Evolutionary conservation across 2,329 filamentous ascomycete species (phyloP).

Genomic region (Didymella keratinophila): DNA sequence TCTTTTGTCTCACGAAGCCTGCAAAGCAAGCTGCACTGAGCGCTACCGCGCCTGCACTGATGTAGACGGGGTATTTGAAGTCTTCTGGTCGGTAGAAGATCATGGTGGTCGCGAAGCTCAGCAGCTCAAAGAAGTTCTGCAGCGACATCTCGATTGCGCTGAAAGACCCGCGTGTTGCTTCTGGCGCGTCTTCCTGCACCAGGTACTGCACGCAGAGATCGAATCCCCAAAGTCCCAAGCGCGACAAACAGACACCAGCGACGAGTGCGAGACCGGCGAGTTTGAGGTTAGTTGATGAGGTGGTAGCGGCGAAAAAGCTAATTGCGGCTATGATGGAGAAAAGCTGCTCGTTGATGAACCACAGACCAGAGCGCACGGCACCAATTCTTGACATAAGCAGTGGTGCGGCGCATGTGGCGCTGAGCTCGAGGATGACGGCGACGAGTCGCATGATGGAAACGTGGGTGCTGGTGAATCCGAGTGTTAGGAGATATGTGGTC

Average conservation of each 20-base stretch:
- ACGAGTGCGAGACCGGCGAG: constrained; percentile 46
- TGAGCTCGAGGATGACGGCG: constrained; percentile 65
- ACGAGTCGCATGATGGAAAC: constrained; percentile 63
- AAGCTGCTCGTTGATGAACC: constrained; percentile 75
- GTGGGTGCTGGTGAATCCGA: constrained; percentile 60
- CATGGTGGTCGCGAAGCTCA: constrained; percentile 71
- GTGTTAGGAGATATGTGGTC: constrained; percentile 68
- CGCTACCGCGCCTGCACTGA: constrained; percentile 64
- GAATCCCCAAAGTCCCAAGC: constrained; percentile 58
- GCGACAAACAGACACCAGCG: constrained; percentile 50
- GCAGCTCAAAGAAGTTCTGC: constrained; percentile 74
- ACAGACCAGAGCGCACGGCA: constrained; percentile 70
- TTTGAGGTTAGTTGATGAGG: constrained; percentile 22
- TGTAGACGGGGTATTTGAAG: constrained; percentile 69
- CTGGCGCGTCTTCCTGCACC: constrained; percentile 55
- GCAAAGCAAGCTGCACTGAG: constrained; percentile 62
- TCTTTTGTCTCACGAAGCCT: constrained; percentile 62
- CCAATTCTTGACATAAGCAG: constrained; percentile 60
- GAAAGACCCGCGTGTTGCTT: constrained; percentile 66
- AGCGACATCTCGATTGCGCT: constrained; percentile 72
- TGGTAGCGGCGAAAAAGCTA: constrained; percentile 32
- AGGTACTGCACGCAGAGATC: constrained; percentile 58
- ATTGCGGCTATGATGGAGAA: constrained; percentile 57
- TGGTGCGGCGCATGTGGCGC: constrained; percentile 68
- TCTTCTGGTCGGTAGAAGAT: constrained; percentile 68